Base-by-base conservation (phyloP, 805 yeast genomes). In the Blastobotrys attinorum region DNA sequence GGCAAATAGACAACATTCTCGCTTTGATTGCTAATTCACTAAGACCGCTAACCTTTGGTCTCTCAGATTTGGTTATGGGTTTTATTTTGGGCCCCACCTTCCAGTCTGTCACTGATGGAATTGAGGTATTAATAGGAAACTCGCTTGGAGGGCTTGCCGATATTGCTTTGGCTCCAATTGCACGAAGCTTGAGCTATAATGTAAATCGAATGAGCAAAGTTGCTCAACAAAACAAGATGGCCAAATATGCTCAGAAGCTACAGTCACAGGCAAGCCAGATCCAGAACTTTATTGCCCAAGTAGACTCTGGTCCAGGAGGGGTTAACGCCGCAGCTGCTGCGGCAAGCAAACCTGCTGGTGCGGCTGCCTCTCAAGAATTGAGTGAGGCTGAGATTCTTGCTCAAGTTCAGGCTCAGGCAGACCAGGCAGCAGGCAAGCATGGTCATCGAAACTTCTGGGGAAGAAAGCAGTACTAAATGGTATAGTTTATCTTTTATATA, bases 151-250 rank as follows among this genome's bases (percentile, higher is more conserved):
- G 52, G 21, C 43, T 40, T 13, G 6, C 40, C n/a, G 57, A 52
- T 48, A 38, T 53, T 17, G 57, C 50, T 18, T 39, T 57, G 29
- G 61, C 56, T 15, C 61, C 62, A 31, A 51, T 56, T 7, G 33
- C 56, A 32, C 49, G 46, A 37, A 17, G 39, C 4, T 42, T 58
- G 23, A 23, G 52, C n/a, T 45, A 47, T 18, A 21, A 55, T 17
- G 42, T 60, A 16, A 18, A 40, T 29, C 46, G 47, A 21, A 47
- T 55, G 16, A 46, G 50, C 37, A 27, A 38, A 16, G 27, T 57
- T 18, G 60, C 61, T 27, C 45, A 39, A 25, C 36, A 55, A 43
- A 31, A 48, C 43, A 40, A 43, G 25, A 17, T 50, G 39, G 41
- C 44, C 6, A 40, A 46, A n/a, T 43, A 40, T 23, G 51, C 38